These are phyloP conservation scores for Pelargonium nanum DNA, from an alignment of 345 rosid species.

Conservation along the genomic window DNA sequence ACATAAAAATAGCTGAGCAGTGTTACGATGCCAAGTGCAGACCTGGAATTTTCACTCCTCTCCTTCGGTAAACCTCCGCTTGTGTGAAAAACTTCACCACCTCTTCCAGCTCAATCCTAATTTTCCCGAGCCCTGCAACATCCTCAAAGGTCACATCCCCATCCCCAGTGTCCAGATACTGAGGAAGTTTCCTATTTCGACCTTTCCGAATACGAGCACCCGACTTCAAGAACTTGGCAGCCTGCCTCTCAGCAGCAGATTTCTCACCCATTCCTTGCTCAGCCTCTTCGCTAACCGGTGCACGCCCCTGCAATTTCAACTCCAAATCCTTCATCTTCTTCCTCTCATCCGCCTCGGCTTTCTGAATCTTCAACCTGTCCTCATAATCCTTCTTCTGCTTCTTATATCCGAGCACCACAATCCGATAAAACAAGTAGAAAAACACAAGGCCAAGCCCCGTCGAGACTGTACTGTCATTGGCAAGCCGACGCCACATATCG, in stretches of 20 bases:
- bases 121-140: constrained; percentile 96
- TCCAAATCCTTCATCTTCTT: constrained; percentile 78
- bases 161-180: constrained; percentile 77
- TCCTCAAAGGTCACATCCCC: constrained; percentile 82
- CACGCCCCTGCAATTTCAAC: constrained; percentile 64
- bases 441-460: constrained; percentile 61
- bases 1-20: no score
- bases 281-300: constrained; percentile 39
- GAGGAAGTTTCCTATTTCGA: constrained; percentile 54
- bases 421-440: constrained; percentile 65
- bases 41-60: constrained; percentile 95
- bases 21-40: no score
- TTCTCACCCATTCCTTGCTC: constrained; percentile 56
- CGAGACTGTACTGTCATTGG: constrained; percentile 55
- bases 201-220: constrained; percentile 85
- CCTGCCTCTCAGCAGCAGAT: constrained; percentile 70
- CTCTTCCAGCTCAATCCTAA: constrained; percentile 89
- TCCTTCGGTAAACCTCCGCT: constrained; percentile 86
- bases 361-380: constrained; percentile 83
- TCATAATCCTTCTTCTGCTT: constrained; percentile 89
- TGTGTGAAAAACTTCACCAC: constrained; percentile 93
- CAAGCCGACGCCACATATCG: constrained; percentile 50
- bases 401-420: constrained; percentile 69
- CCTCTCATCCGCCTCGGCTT: constrained; percentile 90
- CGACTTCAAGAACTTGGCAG: constrained; percentile 89